phyloP scores from a whole-genome alignment of 352 stramenopile species.

The Phytophthora pini region DNA sequence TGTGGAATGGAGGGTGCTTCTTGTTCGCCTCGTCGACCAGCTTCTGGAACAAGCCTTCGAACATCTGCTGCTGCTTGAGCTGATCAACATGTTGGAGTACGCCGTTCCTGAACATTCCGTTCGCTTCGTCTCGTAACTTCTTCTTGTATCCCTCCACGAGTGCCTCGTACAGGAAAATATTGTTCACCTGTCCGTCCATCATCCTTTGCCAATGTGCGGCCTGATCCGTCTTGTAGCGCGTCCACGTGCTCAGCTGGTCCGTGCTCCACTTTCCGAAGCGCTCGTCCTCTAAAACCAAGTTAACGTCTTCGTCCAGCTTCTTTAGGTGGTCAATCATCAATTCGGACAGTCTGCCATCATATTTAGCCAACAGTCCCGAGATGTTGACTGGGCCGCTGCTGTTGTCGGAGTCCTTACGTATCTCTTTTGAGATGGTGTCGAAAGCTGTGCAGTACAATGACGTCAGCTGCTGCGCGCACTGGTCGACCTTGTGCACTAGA shows the following conservation, averaged over 20 bases:
- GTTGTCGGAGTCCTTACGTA: not conserved
- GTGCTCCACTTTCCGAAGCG: not conserved
- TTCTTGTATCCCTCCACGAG: not conserved
- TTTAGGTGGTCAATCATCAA: not conserved
- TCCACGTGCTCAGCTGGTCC: not conserved
- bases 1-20: too few species aligned
- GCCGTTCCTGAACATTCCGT: not conserved
- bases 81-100: not conserved
- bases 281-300: not conserved
- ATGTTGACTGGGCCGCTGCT: not conserved
- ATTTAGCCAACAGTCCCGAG: too few species aligned
- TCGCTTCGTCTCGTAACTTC: not conserved
- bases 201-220: not conserved
- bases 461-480: not conserved
- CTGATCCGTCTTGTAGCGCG: not conserved
- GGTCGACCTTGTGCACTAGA: not conserved
- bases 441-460: not conserved
- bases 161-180: not conserved
- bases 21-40: too few species aligned
- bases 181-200: not conserved
- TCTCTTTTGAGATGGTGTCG: not conserved
- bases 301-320: not conserved
- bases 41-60: too few species aligned
- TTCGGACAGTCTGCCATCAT: too few species aligned
- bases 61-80: not conserved